phyloP scores from a whole-genome alignment of 176 grass and related monocot species.

The Urochloa ruziziensis region DNA sequence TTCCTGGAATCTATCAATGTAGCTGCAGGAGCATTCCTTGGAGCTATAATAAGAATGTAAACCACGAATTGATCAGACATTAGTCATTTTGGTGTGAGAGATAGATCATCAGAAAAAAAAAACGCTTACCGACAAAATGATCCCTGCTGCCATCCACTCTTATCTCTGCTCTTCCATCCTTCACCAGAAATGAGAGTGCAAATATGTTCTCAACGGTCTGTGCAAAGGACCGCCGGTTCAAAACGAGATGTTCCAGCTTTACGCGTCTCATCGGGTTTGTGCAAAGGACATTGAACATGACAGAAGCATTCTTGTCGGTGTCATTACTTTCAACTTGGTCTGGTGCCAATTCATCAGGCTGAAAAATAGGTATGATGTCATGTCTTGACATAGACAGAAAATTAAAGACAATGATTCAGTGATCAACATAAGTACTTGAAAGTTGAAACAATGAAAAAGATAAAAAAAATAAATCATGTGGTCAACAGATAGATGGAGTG shows the following conservation, averaged over 20 bases:
- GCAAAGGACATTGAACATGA: constrained; percentile 42
- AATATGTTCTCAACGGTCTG: constrained; percentile 54
- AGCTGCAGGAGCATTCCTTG: constrained; percentile 52
- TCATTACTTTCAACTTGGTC: constrained; percentile 34
- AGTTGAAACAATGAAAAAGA: not conserved
- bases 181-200: constrained; percentile 52
- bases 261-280: too few species aligned
- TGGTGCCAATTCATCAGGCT: constrained; percentile 29
- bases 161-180: constrained; percentile 43
- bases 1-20: too few species aligned
- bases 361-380: not conserved
- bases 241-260: constrained; percentile 38
- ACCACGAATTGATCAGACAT: not conserved
- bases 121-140: constrained; percentile 41
- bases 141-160: constrained; percentile 10
- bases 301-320: constrained; percentile 30
- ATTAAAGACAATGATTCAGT: not conserved
- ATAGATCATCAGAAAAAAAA: not conserved
- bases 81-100: not conserved
- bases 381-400: not conserved
- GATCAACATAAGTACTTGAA: not conserved
- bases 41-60: constrained; percentile 20
- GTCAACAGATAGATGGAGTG: not conserved
- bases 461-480: not conserved
- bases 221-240: constrained; percentile 40